Evolutionary conservation across 805 yeast species (phyloP), one percentile per base, ranked within the genome.

Genomic region (Hanseniaspora guilliermondii): DNA sequence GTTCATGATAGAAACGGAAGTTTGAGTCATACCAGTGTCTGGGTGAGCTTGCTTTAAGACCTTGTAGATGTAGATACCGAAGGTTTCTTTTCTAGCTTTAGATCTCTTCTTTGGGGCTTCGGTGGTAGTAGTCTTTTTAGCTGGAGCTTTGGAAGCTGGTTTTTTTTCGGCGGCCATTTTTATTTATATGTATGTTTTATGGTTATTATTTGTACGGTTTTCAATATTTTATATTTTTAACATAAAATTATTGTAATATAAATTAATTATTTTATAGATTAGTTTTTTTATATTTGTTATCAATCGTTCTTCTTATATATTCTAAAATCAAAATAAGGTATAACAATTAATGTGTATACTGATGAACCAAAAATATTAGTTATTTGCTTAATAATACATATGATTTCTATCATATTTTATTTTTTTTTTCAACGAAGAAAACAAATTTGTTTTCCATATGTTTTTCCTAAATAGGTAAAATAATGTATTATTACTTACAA

Each of bases 21-120:
- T 86, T 77, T 88, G 95, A 66, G 97, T 89, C 72, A 91, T 91
- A 87, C 97, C 97, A 60, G 97, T 91, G 74, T 91, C 97, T 74
- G 97, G 97, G 76, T 91, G 97, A 60, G 97, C 89, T 80, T 91
- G 97, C 77, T 89, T 89, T 72, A 91, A 84, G 63, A 89, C 97
- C 77, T 91, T 91, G 93, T 89, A 91, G 72, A 91, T 91, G 77
- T 91, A 91, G 60, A 97, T 88, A 61, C 96, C 87, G 80, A 88
- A 91, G 61, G 97, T 87, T 78, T 91, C 97, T 85, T 87, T 88
- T 83, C 97, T 87, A 66, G 89, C 75, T 84, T 88, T 89, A 64
- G 87, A 70, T 79, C 95, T 87, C 85, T 85, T 89, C 82, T 87
- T 88, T 71, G 82, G 73, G 67, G 81, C 89, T 56, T 81, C 78